These are phyloP conservation scores for Theileria parva DNA, from an alignment of 169 alveolate genomes.

Conservation along the genomic window DNA sequence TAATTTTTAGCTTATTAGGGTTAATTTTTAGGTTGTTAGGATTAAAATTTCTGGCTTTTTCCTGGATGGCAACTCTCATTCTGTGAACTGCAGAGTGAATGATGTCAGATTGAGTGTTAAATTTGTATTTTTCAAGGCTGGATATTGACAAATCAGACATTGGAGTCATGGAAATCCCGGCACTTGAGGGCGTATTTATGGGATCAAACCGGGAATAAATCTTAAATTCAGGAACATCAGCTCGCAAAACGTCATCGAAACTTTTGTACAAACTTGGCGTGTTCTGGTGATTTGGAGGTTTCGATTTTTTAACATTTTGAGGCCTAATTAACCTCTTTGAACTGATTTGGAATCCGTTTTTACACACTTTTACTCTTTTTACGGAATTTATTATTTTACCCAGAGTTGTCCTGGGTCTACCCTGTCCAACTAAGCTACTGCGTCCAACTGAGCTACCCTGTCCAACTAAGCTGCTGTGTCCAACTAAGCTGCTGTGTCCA, in stretches of 20 bases:
- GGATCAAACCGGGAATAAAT: not conserved
- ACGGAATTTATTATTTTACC: slow-evolving; percentile 12
- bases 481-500: too few relatives aligned
- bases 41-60: not conserved
- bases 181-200: not conserved
- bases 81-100: not conserved
- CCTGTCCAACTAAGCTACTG: too few relatives aligned
- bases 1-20: not conserved
- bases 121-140: not conserved
- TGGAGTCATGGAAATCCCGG: not conserved
- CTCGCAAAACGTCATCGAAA: not conserved
- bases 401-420: not conserved
- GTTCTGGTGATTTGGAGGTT: not conserved
- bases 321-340: not conserved
- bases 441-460: too few relatives aligned
- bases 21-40: not conserved
- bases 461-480: too few relatives aligned
- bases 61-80: not conserved
- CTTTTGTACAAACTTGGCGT: not conserved
- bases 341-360: not conserved
- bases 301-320: not conserved
- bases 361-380: too few relatives aligned
- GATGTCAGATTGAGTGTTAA: not conserved
- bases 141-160: not conserved
- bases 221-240: not conserved